Base-by-base conservation (phyloP, 2,329 filamentous ascomycete species). In the Hypoxylon rubiginosum region DNA sequence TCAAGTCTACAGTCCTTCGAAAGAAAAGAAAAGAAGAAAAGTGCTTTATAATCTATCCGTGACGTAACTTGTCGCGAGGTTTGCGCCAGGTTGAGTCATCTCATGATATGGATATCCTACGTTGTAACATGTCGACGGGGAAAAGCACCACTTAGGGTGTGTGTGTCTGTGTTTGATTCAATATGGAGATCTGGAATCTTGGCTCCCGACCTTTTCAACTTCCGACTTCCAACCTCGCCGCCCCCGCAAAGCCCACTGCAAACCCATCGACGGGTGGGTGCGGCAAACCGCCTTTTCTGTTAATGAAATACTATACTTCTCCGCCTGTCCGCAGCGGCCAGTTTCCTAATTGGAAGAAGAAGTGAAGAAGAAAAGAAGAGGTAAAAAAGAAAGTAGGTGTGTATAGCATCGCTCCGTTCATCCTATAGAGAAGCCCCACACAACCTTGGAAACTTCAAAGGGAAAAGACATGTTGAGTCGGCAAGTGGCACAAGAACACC, bases 251-350 rank as follows among this genome's bases (percentile, higher is more conserved):
- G 19, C 43, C 19, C 55, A 46, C 6, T 52, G 24, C 39, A 41
- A 61, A 56, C 50, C 51, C 54, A 63, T 58, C 46, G 54, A 11
- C 9, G n/a, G 51, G 52, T 49, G 55, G 19, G 56, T 52, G 30
- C 55, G 58, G 64, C 56, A 60, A 51, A 56, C 48, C 51, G 46
- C 50, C 46, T 63, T 50, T 13, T n/a, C 43, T 36, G 32, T 55
- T 52, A 43, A 61, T 49, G 52, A 55, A 50, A n/a, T 59, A 30
- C 32, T 58, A 60, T 62, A 63, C 58, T 67, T 55, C 60, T 71
- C 73, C 70, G 71, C 45, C 65, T 54, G 51, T 51, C 71, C 73
- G 72, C 67, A 61, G 69, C 65, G 69, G 69, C 64, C 64, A 66
- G 55, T 63, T 66, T 55, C 61, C 57, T 51, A 64, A 56, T 56